A percentile compares a stretch with the other conserved stretches of the same genome.
phyloP scores from a whole-genome alignment of 768 basidiomycete genomes.

The Lactarius hatsudake region DNA sequence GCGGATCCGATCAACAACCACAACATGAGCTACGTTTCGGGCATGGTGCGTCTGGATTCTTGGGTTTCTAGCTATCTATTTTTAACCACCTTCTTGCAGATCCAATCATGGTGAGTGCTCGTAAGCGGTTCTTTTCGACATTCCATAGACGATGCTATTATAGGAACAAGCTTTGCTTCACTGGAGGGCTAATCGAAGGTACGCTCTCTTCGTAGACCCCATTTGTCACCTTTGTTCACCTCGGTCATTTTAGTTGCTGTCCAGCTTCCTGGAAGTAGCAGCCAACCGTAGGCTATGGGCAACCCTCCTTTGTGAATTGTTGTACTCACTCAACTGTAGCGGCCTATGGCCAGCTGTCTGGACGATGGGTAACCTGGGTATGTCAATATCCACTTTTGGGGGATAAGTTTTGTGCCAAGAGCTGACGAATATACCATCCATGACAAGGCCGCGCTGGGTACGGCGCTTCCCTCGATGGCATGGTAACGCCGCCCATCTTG shows the following conservation, averaged over 20 bases:
- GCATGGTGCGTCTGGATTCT: constrained; percentile 35
- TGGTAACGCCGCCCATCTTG: constrained; percentile 43
- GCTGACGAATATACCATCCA: background rate
- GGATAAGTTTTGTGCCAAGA: background rate
- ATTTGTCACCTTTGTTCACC: background rate
- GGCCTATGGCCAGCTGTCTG: constrained; percentile 53
- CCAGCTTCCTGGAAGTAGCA: constrained; percentile 24
- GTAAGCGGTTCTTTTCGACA: background rate
- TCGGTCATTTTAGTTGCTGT: constrained; percentile 15
- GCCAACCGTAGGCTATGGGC: constrained; percentile 6
- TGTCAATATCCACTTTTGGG: background rate
- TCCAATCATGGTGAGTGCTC: constrained; percentile 35
- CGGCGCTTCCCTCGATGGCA: constrained; percentile 82
- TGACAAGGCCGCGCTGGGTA: constrained; percentile 74
- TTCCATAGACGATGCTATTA: constrained; percentile 26
- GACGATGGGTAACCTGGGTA: constrained; percentile 70
- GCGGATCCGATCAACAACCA: constrained; percentile 41
- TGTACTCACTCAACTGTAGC: constrained; percentile 30
- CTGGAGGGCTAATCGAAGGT: constrained; percentile 66
- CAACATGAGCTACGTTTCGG: constrained; percentile 43
- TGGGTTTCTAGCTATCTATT: background rate
- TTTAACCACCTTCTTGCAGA: constrained; percentile 4
- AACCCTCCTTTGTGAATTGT: constrained; percentile 26
- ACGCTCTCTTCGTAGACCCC: background rate
- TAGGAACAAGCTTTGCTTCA: constrained; percentile 77